phyloP scores from a whole-genome alignment of 495 filamentous ascomycete genomes.

The Halenospora varia region DNA sequence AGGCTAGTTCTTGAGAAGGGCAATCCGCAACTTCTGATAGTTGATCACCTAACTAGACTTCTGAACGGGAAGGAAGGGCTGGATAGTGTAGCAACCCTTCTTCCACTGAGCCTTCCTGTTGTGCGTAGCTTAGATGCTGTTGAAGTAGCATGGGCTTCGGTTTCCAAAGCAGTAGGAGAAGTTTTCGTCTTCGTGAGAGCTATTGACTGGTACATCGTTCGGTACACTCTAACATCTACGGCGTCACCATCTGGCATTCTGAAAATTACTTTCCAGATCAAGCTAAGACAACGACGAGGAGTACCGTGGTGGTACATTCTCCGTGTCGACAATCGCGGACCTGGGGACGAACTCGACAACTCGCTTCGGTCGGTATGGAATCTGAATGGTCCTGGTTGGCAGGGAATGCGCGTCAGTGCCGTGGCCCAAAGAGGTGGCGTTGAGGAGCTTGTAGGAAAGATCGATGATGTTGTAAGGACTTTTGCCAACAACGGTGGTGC shows the following conservation, averaged over 20 bases:
- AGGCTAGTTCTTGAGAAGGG: slow-evolving; percentile 51
- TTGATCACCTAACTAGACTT: slow-evolving; percentile 55
- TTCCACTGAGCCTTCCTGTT: slow-evolving; percentile 64
- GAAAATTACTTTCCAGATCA: slow-evolving; percentile 36
- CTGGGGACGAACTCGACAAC: slow-evolving; percentile 19
- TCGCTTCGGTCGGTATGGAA: slow-evolving; percentile 20
- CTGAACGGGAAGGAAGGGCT: slow-evolving; percentile 59
- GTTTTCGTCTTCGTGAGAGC: slow-evolving; percentile 38
- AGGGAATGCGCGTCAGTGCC: slow-evolving; percentile 22
- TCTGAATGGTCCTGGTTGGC: slow-evolving; percentile 12
- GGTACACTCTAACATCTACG: slow-evolving; percentile 33
- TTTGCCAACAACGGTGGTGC: background rate
- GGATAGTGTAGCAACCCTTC: slow-evolving; percentile 45
- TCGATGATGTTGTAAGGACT: slow-evolving; percentile 20
- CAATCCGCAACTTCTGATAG: slow-evolving; percentile 75
- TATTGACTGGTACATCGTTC: slow-evolving; percentile 45
- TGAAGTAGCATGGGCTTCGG: slow-evolving; percentile 37
- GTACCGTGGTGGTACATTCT: slow-evolving; percentile 36
- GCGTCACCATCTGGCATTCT: slow-evolving; percentile 10
- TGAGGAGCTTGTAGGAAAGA: slow-evolving; percentile 17
- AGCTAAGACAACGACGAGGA: slow-evolving; percentile 28
- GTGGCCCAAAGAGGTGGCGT: slow-evolving; percentile 13
- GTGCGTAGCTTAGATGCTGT: slow-evolving; percentile 59
- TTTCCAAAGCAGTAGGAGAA: slow-evolving; percentile 31
- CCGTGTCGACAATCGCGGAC: slow-evolving; percentile 7